A percentile compares a stretch with the other conserved stretches of the same genome.
phyloP scores from a whole-genome alignment of 169 alveolate species.

The Babesia microti region DNA sequence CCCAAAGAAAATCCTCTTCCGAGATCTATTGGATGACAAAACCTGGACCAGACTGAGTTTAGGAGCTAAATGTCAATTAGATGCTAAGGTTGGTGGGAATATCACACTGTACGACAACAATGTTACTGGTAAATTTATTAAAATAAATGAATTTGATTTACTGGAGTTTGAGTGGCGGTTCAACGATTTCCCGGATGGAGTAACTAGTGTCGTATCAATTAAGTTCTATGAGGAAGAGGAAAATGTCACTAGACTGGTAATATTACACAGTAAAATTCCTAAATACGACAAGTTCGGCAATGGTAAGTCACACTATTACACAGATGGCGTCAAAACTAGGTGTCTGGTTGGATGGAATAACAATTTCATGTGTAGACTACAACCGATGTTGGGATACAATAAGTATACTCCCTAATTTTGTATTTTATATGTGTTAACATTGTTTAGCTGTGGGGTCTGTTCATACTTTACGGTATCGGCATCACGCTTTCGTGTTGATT shows the following conservation, averaged over 20 bases:
- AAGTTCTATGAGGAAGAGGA: conserved; percentile 12
- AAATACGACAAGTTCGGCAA: conserved; percentile 12
- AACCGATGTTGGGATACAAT: conserved; percentile 22
- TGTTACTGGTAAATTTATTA: conserved; percentile 11
- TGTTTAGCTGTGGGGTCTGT: not conserved
- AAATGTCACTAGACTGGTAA: conserved; percentile 18
- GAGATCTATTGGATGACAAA: too few species aligned
- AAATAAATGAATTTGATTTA: conserved; percentile 11
- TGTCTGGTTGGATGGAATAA: conserved; percentile 33
- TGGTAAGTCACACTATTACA: conserved; percentile 1
- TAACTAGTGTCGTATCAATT: conserved; percentile 16
- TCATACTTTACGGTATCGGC: not conserved
- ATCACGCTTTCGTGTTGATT: not conserved
- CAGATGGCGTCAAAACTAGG: conserved; percentile 24
- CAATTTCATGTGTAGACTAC: conserved; percentile 15
- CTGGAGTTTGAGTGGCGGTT: conserved; percentile 17
- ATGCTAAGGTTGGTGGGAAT: conserved; percentile 26
- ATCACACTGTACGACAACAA: conserved; percentile 14
- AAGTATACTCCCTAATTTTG: conserved; percentile 9
- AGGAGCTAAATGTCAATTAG: too few species aligned
- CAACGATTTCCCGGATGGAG: conserved; percentile 17
- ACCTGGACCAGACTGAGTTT: too few species aligned
- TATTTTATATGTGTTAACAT: not conserved
- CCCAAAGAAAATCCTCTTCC: too few species aligned
- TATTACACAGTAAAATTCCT: conserved; percentile 20